Evolutionary conservation across 768 basidiomycete genomes (phyloP).

Genomic region (Chalciporus piperatus): DNA sequence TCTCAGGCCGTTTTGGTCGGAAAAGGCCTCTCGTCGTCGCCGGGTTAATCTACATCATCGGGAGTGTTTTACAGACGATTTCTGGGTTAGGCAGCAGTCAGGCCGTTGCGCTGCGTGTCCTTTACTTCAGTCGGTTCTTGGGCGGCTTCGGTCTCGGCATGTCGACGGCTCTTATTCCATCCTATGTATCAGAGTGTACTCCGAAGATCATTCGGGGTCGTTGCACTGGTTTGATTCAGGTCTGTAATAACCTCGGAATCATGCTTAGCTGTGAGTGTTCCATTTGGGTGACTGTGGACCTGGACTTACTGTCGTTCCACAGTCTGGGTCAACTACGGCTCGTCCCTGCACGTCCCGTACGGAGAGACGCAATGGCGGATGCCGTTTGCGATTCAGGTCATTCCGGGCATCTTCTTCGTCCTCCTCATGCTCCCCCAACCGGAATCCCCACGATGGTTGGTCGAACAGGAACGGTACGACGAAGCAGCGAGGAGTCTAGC

Average conservation of each 20-base stretch:
- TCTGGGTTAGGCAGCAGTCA: constrained; percentile 40
- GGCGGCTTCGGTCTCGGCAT: constrained; percentile 61
- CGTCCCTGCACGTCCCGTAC: constrained; percentile 34
- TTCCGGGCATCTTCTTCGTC: constrained; percentile 51
- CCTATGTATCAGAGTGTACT: constrained; percentile 51
- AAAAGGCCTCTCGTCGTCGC: constrained; percentile 44
- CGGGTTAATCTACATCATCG: constrained; percentile 46
- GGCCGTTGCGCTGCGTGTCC: constrained; percentile 34
- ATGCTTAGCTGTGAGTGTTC: constrained; percentile 34
- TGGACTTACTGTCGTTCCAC: constrained; percentile 4
- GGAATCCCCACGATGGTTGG: constrained; percentile 58
- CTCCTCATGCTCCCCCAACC: constrained; percentile 47
- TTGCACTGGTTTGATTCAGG: constrained; percentile 45
- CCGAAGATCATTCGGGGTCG: constrained; percentile 48
- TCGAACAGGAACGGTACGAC: constrained; percentile 42
- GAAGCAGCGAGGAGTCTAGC: constrained; percentile 41
- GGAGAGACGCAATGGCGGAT: constrained; percentile 52
- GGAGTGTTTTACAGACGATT: constrained; percentile 46
- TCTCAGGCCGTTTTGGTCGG: constrained; percentile 44
- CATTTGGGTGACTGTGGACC: background rate
- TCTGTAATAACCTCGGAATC: constrained; percentile 29
- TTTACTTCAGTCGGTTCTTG: constrained; percentile 53
- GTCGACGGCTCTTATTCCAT: constrained; percentile 47
- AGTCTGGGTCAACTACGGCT: constrained; percentile 51
- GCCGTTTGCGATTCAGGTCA: constrained; percentile 49